phyloP scores from a whole-genome alignment of 306 rosid genomes.

The Urtica urens region DNA sequence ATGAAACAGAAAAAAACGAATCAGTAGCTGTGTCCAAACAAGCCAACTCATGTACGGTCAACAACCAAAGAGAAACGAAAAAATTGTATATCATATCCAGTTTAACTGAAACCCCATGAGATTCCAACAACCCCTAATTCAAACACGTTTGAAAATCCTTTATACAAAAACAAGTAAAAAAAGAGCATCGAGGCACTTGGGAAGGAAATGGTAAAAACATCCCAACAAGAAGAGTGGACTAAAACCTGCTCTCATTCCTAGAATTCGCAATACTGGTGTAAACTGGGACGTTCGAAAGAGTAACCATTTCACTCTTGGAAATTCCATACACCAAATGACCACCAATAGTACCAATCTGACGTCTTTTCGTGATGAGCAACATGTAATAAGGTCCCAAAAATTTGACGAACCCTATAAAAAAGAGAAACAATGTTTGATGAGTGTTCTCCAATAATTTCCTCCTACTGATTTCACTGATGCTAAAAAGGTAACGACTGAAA shows the following conservation, averaged over 20 bases:
- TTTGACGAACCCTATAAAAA: slow-evolving; percentile 64
- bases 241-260: slow-evolving; percentile 84
- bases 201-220: slow-evolving; percentile 26
- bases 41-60: background rate
- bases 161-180: background rate
- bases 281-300: slow-evolving; percentile 55
- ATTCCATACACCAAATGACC: slow-evolving; percentile 74
- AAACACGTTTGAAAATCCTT: too few relatives aligned
- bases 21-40: slow-evolving; percentile 16
- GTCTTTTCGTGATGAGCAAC: slow-evolving; percentile 78
- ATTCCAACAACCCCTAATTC: background rate
- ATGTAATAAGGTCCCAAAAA: slow-evolving; percentile 92
- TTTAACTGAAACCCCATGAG: background rate
- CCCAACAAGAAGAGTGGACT: slow-evolving; percentile 49
- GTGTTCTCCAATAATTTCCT: slow-evolving; percentile 18
- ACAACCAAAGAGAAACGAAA: background rate
- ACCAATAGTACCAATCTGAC: slow-evolving; percentile 69
- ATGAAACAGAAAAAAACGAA: slow-evolving; percentile 33
- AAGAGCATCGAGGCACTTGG: slow-evolving; percentile 7
- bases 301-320: slow-evolving; percentile 69
- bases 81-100: too few relatives aligned
- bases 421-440: slow-evolving; percentile 3
- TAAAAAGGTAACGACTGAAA: slow-evolving; percentile 9
- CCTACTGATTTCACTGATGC: background rate
- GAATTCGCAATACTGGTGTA: slow-evolving; percentile 47